Base-by-base conservation (phyloP, 495 filamentous ascomycete species). In the Podospora australis region DNA sequence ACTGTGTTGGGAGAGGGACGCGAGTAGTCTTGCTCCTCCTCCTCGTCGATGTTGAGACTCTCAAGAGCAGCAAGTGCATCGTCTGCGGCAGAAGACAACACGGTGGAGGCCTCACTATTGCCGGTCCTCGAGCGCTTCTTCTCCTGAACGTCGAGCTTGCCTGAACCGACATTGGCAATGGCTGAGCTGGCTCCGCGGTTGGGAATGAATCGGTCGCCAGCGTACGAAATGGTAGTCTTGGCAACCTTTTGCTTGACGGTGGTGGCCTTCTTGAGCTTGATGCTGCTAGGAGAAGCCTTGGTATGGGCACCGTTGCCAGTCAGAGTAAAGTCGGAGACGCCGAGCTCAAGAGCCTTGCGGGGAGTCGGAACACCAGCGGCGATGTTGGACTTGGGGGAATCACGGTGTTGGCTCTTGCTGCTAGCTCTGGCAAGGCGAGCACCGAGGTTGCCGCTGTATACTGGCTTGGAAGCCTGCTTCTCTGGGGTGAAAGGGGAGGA, bases 181-280 rank as follows among this genome's bases (percentile, higher is more conserved):
- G 86, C 92, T 35, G 95, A 92, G 70, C 89, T 91, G 39, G 90
- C 88, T 14, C 75, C 73, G 6, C 92, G 82, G 67, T 94, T 96
- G 39, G 92, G 92, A 55, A 98, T 97, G 75, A 96, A 98, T 35
- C 92, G 84, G 61, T 98, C 92, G n/a, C 81, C 90, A 22, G 82
- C 82, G 61, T 94, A 87, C 39, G 80, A 81, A 38, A 92, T 67
- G 1, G 89, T 88, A 2, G 88, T 91, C 78, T 90, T 94, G 65
- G 68, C 69, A 5, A 84, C 67, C 55, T 88, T 82, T 49, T 81
- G 64, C 20, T 86, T 79, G 39, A 80, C 70, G 6, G 80, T 60
- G 17, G 32, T 20, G 6, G 71, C 67, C 63, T 84, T 83, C 55
- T 84, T 79, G 4, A 76, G 57, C 53, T 83, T 81, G 58, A 74